A percentile compares a stretch with the other conserved stretches of the same genome.
phyloP scores from a whole-genome alignment of 768 basidiomycete genomes.

The Tylopilus intermedius region DNA sequence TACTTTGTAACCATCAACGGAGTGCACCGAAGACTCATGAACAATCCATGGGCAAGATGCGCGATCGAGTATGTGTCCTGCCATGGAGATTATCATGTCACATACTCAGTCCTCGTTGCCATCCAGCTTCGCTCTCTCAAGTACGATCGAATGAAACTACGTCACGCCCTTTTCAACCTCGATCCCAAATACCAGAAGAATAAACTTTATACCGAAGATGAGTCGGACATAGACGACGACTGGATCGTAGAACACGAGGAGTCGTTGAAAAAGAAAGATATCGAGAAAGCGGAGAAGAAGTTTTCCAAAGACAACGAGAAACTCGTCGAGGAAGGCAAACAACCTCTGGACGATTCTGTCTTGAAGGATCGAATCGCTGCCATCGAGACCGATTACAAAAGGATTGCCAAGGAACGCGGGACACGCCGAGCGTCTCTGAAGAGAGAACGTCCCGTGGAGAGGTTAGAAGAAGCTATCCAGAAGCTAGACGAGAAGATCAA shows the following conservation, averaged over 20 bases:
- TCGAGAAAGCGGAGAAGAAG: constrained; percentile 90
- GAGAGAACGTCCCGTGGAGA: constrained; percentile 65
- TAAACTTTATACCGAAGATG: constrained; percentile 69
- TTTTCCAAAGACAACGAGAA: constrained; percentile 94
- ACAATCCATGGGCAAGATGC: constrained; percentile 91
- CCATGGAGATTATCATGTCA: background rate
- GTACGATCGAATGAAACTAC: constrained; percentile 96
- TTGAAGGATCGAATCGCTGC: constrained; percentile 64
- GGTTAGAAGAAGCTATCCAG: constrained; percentile 72
- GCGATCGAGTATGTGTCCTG: constrained; percentile 64
- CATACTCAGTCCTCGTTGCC: constrained; percentile 10
- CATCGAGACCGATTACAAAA: constrained; percentile 74
- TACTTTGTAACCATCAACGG: constrained; percentile 98
- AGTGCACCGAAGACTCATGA: constrained; percentile 89
- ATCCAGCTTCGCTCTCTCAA: constrained; percentile 81
- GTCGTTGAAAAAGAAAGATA: constrained; percentile 67
- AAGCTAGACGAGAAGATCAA: constrained; percentile 86
- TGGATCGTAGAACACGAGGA: constrained; percentile 82
- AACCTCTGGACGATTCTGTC: constrained; percentile 52
- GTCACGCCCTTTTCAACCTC: constrained; percentile 75
- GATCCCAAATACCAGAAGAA: constrained; percentile 82
- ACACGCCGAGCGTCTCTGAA: constrained; percentile 63
- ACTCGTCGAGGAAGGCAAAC: constrained; percentile 64
- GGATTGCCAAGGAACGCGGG: constrained; percentile 77
- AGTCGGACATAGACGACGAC: constrained; percentile 94